A percentile compares a stretch with the other conserved stretches of the same genome.
Conservation (phyloP, 2,329 filamentous ascomycete genomes). For the Fusarium torulosum region DNA sequence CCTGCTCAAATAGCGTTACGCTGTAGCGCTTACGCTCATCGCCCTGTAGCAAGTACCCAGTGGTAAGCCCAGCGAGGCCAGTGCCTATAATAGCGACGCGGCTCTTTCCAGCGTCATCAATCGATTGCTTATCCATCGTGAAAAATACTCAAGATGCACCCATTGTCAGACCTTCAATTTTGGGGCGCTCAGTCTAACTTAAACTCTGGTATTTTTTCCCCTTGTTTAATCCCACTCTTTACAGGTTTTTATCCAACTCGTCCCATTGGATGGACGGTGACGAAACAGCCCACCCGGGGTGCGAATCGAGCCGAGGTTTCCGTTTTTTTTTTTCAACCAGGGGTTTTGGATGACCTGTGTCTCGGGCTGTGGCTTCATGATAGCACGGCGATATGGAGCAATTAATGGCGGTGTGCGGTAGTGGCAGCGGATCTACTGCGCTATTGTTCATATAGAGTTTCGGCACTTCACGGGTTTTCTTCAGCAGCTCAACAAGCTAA, state of each 20-base stretch:
- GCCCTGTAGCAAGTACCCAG: conserved; percentile 52
- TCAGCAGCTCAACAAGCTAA: not conserved
- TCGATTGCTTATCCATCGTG: not conserved
- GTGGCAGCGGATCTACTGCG: not conserved
- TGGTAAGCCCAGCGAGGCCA: conserved; percentile 55
- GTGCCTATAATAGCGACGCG: conserved; percentile 54
- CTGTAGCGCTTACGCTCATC: conserved; percentile 52
- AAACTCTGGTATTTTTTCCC: not conserved
- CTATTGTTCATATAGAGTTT: conserved; percentile 3
- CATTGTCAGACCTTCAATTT: no score
- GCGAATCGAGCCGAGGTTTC: not conserved
- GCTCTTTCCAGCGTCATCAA: not conserved
- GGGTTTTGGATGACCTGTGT: not conserved
- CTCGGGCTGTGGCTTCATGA: not conserved
- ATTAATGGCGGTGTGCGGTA: conserved; percentile 2
- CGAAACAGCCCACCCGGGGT: conserved; percentile 2
- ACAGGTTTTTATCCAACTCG: not conserved
- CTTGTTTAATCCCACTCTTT: not conserved
- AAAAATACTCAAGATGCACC: not conserved
- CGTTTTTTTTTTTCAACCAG: no score
- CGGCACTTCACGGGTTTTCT: not conserved
- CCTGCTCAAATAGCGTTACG: conserved; percentile 56
- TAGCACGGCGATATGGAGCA: not conserved
- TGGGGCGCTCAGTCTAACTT: no score
- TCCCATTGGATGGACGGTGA: conserved; percentile 4